These are phyloP conservation scores for Mucor lusitanicus DNA, from an alignment of 371 early-diverging fungal species.

Conservation along the genomic window DNA sequence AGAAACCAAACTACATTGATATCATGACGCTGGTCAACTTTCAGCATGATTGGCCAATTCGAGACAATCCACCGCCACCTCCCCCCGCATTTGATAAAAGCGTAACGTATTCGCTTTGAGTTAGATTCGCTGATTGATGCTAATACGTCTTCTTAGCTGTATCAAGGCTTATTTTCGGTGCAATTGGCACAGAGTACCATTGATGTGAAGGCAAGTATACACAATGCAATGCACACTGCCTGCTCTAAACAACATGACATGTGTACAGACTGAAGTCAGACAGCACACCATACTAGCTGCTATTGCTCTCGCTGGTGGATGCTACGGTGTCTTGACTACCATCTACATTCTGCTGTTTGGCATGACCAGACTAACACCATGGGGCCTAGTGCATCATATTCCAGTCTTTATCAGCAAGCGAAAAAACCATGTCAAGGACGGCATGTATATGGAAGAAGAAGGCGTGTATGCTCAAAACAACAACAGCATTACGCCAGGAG, in stretches of 20 bases:
- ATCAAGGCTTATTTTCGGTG: constrained; percentile 35
- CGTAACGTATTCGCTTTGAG: constrained; percentile 5
- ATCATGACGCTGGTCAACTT: constrained; percentile 28
- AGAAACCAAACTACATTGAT: constrained; percentile 36
- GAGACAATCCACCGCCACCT: constrained; percentile 5
- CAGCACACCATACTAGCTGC: constrained; percentile 42
- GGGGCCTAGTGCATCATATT: constrained; percentile 41
- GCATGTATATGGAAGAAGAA: background rate
- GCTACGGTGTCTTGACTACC: constrained; percentile 40
- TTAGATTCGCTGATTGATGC: background rate
- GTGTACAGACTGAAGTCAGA: constrained; percentile 35
- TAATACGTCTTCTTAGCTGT: constrained; percentile 14
- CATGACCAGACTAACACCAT: constrained; percentile 45
- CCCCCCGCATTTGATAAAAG: background rate
- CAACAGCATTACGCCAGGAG: background rate
- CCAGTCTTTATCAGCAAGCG: constrained; percentile 25
- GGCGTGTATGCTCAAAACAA: background rate
- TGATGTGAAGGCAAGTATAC: constrained; percentile 32
- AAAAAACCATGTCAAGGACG: constrained; percentile 5
- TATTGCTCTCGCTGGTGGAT: constrained; percentile 46
- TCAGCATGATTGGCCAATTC: constrained; percentile 36
- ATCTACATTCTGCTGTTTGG: constrained; percentile 46
- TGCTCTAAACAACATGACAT: background rate
- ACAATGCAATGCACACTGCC: background rate
- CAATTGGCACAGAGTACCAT: constrained; percentile 35